Base-by-base conservation (phyloP, 1,139 yeast species). In the Suhomyces panamericanus region DNA sequence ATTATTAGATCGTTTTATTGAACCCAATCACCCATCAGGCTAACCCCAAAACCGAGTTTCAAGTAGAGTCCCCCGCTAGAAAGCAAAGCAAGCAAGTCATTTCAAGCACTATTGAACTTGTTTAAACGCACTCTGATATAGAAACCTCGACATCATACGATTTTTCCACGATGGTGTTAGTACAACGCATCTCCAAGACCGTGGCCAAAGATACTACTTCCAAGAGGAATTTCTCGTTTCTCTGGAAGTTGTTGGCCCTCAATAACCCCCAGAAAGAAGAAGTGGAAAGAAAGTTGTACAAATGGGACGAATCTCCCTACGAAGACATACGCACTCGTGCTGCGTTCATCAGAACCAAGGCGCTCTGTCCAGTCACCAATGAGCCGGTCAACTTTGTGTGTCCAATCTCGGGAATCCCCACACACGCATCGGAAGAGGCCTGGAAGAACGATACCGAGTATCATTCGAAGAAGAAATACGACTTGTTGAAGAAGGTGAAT, bases 331-430 rank as follows among this genome's bases (percentile, higher is more conserved):
- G 98, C 52, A 86, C 89, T 50, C 78, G 98, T 49, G 98, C 98
- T 0, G 97, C 96, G 13, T 81, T 83, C 50, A 93, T 93, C 51
- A 78, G 91, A 64, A 86, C 96, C 20, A 75, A 84, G 50, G 98
- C 96, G 7, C 80, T 80, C 58, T 93, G 99, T 65, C 98, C 98
- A 0, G 93, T 91, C 14, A 90, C 98, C 0, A 75, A 82, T 22
- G 80, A 84, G 53, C 84, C 86, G 44, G 90, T 93, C 48, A 76
- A 85, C 54, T 93, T 76, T 65, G 89, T 93, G 2, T 93, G 99
- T 69, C 99, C 99, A 4, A 70, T 80, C 48, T 86, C 96, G 6
- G 99, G 99, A 6, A 90, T 93, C 46, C 99, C 99, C 24, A 93
- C 99, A 6, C 99, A 93, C 63, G 95, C 89, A 60, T 83, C 89